Base-by-base conservation (phyloP, 179 eudicot genomes). In the Kewa caespitosa region DNA sequence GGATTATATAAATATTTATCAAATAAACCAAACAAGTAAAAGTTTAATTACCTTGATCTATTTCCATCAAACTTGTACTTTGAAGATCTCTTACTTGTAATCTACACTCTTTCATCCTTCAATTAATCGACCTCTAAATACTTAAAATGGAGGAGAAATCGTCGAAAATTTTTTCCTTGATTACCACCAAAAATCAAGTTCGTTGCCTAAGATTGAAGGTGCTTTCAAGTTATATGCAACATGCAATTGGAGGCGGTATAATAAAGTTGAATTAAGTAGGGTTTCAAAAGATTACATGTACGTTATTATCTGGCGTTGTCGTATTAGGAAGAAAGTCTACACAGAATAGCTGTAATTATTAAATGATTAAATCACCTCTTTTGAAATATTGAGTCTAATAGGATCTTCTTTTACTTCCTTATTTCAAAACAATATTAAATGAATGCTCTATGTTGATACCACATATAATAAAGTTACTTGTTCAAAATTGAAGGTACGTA, bases 21-120 rank as follows among this genome's bases (percentile, higher is more conserved):
- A n/a, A n/a, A n/a, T 31, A n/a, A 61, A 31, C 27, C 28, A 63
- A 1, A 34, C 22, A 63, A 63, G 67, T 20, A 63, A 63, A 39
- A 20, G n/a, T n/a, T n/a, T n/a, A 39, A 22, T 48, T 70, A 70
- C 73, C 73, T 70, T 33, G 73, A 48, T 48, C 22, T 32, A 31
- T 65, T 36, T 65, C 46, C 31, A 67, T 34, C 70, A 67, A 38
- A 41, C 46, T 67, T 67, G 33, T 1, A 67, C 46, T 25, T 67
- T 28, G 36, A 59, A 23, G 20, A 39, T 67, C 22, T 32, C 33
- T 62, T 2, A 6, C 7, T 67, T 67, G 5, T 1, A 37, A 13
- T 13, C 6, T 65, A 38, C 18, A 11, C 46, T 65, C 14, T 65
- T 38, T 25, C 15, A n/a, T 2, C 11, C 9, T n/a, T 38, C 5